These are phyloP conservation scores for Logfia minima DNA, from an alignment of 129 eudicot species.

Conservation along the genomic window DNA sequence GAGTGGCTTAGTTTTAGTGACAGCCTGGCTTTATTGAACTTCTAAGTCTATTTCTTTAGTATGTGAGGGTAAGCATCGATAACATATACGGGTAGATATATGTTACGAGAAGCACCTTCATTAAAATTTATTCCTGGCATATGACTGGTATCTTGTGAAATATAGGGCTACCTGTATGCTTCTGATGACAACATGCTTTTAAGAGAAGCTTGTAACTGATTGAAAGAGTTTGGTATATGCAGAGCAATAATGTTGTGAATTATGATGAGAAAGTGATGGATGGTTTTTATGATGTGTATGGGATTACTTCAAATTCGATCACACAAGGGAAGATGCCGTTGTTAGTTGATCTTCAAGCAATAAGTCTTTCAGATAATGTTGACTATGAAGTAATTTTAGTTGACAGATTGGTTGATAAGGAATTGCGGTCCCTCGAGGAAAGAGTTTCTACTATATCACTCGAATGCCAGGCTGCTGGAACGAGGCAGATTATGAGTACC, in stretches of 20 bases:
- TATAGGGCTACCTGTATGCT: conserved; percentile 11
- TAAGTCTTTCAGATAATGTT: conserved; percentile 49
- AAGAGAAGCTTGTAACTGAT: conserved; percentile 31
- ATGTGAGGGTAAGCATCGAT: background rate
- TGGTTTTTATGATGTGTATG: conserved; percentile 92
- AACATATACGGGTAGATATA: background rate
- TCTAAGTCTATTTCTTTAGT: background rate
- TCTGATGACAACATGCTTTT: conserved; percentile 33
- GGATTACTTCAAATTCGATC: conserved; percentile 47
- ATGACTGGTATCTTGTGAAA: conserved; percentile 2
- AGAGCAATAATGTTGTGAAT: conserved; percentile 79
- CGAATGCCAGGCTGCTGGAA: conserved; percentile 51
- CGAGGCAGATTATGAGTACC: conserved; percentile 43
- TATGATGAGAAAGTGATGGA: conserved; percentile 85
- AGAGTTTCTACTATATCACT: conserved; percentile 47
- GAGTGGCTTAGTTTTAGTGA: conserved; percentile 9
- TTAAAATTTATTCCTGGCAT: conserved; percentile 8
- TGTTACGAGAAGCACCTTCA: conserved; percentile 8
- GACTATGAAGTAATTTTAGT: conserved; percentile 82
- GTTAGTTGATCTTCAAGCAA: conserved; percentile 62
- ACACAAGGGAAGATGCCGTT: conserved; percentile 80
- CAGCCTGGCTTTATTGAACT: conserved; percentile 1
- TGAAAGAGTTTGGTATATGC: conserved; percentile 39
- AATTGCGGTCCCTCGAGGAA: conserved; percentile 72
- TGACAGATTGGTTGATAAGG: conserved; percentile 62